These are phyloP conservation scores for Exophiala mesophila DNA, from an alignment of 2,329 filamentous ascomycete species.

Conservation along the genomic window DNA sequence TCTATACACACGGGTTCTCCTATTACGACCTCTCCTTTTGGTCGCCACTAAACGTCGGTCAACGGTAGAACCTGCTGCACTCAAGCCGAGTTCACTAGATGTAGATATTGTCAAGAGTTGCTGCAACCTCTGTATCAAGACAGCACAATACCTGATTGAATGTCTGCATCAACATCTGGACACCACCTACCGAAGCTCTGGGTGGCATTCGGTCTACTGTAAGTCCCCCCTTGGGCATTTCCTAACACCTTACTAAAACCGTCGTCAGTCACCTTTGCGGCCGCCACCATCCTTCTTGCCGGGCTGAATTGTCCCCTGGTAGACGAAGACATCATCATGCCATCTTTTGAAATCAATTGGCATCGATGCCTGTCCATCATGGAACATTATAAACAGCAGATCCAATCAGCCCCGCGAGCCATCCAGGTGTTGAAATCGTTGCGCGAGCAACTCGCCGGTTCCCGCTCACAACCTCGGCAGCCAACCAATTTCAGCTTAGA, in stretches of 20 bases:
- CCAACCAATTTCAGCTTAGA: not conserved
- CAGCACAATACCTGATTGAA: conserved; percentile 32
- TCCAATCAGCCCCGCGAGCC: conserved; percentile 8
- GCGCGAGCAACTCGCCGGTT: not conserved
- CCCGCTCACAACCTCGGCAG: not conserved
- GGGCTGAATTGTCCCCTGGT: not conserved
- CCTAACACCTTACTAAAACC: not conserved
- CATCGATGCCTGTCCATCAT: conserved; percentile 4
- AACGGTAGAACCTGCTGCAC: not conserved
- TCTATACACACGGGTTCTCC: conserved; percentile 3
- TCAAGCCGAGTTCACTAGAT: conserved; percentile 6
- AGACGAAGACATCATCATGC: not conserved
- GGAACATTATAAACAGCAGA: conserved; percentile 10
- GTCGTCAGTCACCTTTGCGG: conserved; percentile 7
- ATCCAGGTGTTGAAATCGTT: conserved; percentile 1
- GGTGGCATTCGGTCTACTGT: conserved; percentile 11
- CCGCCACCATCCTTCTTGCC: conserved; percentile 3
- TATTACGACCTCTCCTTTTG: conserved; percentile 5
- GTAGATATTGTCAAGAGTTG: conserved; percentile 17
- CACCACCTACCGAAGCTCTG: conserved; percentile 6
- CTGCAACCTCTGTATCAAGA: conserved; percentile 33
- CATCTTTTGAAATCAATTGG: conserved; percentile 7
- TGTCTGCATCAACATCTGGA: conserved; percentile 27
- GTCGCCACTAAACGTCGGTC: not conserved
- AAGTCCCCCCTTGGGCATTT: not conserved